Conservation (phyloP, 164 flowering plant species). For the Umbellularia californica region DNA sequence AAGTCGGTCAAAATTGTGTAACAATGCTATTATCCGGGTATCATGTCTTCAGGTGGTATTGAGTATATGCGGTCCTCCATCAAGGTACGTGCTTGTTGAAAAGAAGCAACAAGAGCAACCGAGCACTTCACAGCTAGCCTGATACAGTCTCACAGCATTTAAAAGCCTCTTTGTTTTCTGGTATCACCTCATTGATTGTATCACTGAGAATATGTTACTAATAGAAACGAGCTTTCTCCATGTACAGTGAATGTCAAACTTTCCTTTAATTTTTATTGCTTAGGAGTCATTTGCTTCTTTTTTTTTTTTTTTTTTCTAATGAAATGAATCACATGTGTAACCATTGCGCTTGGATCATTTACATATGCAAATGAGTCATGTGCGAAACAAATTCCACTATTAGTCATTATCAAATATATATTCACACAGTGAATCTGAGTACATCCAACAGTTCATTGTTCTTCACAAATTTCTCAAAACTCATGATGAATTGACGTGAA, state of each 20-base stretch:
- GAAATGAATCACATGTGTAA: too few species aligned
- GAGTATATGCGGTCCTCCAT: conserved; percentile 79
- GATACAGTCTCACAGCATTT: not conserved
- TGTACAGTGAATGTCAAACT: not conserved
- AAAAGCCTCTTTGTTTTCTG: not conserved
- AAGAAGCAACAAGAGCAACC: conserved; percentile 6
- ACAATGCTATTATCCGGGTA: not conserved
- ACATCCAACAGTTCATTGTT: too few species aligned
- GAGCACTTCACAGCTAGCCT: conserved; percentile 1
- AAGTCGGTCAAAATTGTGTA: not conserved
- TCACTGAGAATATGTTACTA: not conserved
- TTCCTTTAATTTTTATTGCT: not conserved
- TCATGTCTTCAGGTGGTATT: conserved; percentile 52
- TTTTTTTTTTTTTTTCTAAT: too few species aligned
- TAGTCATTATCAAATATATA: too few species aligned
- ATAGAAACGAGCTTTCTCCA: not conserved
- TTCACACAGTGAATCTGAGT: too few species aligned
- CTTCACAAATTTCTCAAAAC: too few species aligned
- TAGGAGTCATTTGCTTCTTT: too few species aligned
- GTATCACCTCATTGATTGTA: not conserved
- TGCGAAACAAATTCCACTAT: too few species aligned
- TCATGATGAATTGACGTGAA: too few species aligned
- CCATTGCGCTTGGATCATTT: too few species aligned
- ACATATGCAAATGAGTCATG: too few species aligned
- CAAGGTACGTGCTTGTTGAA: conserved; percentile 28